Evolutionary conservation across 2,329 filamentous ascomycete species (phyloP), one percentile per base, ranked within the genome.

Genomic region (Coniochaeta ligniaria): DNA sequence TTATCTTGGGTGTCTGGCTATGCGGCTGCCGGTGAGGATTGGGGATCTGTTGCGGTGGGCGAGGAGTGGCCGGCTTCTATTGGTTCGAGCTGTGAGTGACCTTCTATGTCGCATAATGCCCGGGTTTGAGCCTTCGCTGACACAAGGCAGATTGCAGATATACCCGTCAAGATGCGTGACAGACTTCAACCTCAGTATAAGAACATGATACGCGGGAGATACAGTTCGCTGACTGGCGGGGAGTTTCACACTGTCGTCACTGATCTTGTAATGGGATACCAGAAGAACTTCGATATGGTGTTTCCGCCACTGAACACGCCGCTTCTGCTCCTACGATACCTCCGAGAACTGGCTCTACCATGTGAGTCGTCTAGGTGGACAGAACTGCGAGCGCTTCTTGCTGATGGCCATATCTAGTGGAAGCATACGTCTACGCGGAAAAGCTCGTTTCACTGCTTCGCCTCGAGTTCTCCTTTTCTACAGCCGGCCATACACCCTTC

Each of bases 1-100:
- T 69, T 97, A 97, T 74, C 74, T 97, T 36, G 93, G 86, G 1
- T 86, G 86, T 41, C 68, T 95, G 54, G 77, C 96, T 28, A 78
- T 96, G 66, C 85, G 89, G 60, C 78, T 95, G 60, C 92, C 93
- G 0, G 80, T 91, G n/a, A 85, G 87, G 24, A 76, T 94, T 8
- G 88, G 86, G 12, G 90, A 96, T 64, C 73, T 98, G 14, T 81
- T 81, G 59, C 76, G 78, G 52, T 96, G 90, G 86, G 84, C 84
- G 17, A 83, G 81, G 56, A 77, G 77, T 61, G 87, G 87, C 55
- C 83, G 89, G 60, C 80, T 98, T 28, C 82, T 89, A 0, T 98
- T 89, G 71, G 82, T 89, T 54, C 80, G 84, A 66, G 88, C 89
- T 22, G 85, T 87, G 72, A 71, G 81, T 73, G 38, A 24, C 43